Evolutionary conservation across 2,329 filamentous ascomycete species (phyloP).

Genomic region (Xylariaceae sp.): DNA sequence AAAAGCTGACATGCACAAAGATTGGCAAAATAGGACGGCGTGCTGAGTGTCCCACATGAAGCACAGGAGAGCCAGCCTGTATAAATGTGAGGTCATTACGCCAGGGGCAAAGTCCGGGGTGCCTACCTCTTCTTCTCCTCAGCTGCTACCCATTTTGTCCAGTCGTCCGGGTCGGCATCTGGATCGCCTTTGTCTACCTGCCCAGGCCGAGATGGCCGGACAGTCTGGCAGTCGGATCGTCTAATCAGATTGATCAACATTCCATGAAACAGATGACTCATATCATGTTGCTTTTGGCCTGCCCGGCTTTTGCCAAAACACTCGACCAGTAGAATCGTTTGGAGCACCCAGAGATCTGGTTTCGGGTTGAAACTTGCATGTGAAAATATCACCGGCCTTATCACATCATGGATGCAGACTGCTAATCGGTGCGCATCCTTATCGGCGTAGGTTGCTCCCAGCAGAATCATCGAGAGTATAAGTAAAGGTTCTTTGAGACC

Average conservation of each 20-base stretch:
- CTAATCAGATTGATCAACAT: slow-evolving; percentile 44
- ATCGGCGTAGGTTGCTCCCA: slow-evolving; percentile 64
- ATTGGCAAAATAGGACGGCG: slow-evolving; percentile 66
- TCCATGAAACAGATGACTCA: slow-evolving; percentile 58
- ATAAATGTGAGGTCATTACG: slow-evolving; percentile 31
- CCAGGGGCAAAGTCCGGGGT: background rate
- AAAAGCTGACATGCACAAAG: slow-evolving; percentile 67
- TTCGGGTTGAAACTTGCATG: slow-evolving; percentile 59
- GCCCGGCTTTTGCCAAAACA: slow-evolving; percentile 67
- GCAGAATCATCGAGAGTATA: slow-evolving; percentile 56
- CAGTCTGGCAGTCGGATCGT: slow-evolving; percentile 40
- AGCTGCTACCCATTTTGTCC: slow-evolving; percentile 55
- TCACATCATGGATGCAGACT: slow-evolving; percentile 63
- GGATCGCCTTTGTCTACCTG: slow-evolving; percentile 37
- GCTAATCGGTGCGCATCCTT: slow-evolving; percentile 63
- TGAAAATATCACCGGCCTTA: slow-evolving; percentile 61
- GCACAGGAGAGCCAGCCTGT: slow-evolving; percentile 53
- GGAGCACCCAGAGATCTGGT: slow-evolving; percentile 63
- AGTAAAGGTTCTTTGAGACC: slow-evolving; percentile 53
- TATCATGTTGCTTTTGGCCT: slow-evolving; percentile 65
- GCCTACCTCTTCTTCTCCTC: slow-evolving; percentile 60
- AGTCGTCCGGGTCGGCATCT: slow-evolving; percentile 49
- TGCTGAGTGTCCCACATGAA: slow-evolving; percentile 71
- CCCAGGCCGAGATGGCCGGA: slow-evolving; percentile 31
- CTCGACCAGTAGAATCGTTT: slow-evolving; percentile 64